Evolutionary conservation across 2,329 filamentous ascomycete genomes (phyloP), one percentile per base, ranked within the genome.

Genomic region (Fusarium acutatum): DNA sequence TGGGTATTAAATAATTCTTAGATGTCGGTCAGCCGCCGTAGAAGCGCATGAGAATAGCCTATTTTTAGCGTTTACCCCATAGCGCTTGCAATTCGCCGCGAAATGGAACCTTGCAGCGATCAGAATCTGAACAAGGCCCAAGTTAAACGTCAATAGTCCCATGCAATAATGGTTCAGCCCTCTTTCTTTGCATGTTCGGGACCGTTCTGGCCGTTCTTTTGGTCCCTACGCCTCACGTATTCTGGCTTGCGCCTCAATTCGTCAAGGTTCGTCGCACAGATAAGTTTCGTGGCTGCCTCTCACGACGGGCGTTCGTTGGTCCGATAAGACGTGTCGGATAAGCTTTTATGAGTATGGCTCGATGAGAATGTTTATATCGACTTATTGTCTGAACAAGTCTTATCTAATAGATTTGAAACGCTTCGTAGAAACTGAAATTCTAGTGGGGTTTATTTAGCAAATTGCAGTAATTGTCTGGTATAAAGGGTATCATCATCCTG

Each of bases 361-460:
- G n/a, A 5, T 15, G 2, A 14, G 7, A n/a, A 38, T 38, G 14
- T 53, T 22, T 28, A 35, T 35, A 12, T 10, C 9, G 17, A 34
- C 9, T 50, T 20, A 14, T 26, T 52, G 17, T 26, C 12, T 4
- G 5, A 15, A 7, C 3, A 1, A 37, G 35, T 6, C 10, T 2
- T 22, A 7, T 22, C 1, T 2, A 6, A 22, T 35, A 18, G 2
- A 26, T 26, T 7, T 6, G 6, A 28, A 2, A 4, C 4, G 0
- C 3, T 35, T 15, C 0, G 0, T 38, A 22, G 2, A 22, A 20
- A 37, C 5, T 37, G 35, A 20, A 6, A 20, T 12, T 37, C 6
- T 37, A 12, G 35, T 6, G 2, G 20, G 10, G 20, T 12, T 20
- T 12, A 20, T 2, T 12, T 11, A 20, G 1, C 18, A 37, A 10